These are phyloP conservation scores for Oryza glaberrima DNA, from an alignment of 176 grass and related monocot species.

Conservation along the genomic window DNA sequence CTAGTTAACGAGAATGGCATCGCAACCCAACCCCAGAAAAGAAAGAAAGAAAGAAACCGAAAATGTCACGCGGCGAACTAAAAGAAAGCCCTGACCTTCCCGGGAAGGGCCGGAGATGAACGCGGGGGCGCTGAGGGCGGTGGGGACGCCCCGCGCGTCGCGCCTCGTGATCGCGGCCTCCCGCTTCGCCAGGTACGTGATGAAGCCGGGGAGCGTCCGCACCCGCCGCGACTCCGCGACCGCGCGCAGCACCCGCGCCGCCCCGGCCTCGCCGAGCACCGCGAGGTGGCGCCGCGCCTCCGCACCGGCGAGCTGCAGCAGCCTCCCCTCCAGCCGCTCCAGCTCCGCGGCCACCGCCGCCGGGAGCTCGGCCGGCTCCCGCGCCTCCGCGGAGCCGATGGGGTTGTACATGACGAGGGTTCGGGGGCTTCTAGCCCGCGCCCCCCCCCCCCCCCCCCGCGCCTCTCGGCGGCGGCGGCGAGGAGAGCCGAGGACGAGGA, in stretches of 20 bases:
- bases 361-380: neutral
- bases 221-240: conserved; percentile 2
- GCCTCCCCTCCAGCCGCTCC: conserved; percentile 16
- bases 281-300: conserved; percentile 27
- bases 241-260: conserved; percentile 11
- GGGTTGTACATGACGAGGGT: neutral
- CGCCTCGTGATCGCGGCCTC: conserved; percentile 9
- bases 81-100: neutral
- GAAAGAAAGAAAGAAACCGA: neutral
- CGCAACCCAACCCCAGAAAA: too few relatives aligned
- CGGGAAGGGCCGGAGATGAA: conserved; percentile 13
- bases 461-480: neutral
- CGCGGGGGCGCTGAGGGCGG: conserved; percentile 27
- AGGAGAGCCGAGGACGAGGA: neutral
- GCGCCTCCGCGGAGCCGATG: too few relatives aligned
- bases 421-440: neutral
- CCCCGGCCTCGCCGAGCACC: conserved; percentile 20
- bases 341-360: conserved; percentile 23
- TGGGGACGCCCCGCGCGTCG: conserved; percentile 31
- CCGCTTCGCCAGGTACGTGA: neutral
- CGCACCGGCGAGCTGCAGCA: neutral
- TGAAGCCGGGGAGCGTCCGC: conserved; percentile 27
- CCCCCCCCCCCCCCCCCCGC: neutral
- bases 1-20: neutral
- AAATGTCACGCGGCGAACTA: neutral